Evolutionary conservation across 169 alveolate species (phyloP).

Genomic region (Babesia caballi): DNA sequence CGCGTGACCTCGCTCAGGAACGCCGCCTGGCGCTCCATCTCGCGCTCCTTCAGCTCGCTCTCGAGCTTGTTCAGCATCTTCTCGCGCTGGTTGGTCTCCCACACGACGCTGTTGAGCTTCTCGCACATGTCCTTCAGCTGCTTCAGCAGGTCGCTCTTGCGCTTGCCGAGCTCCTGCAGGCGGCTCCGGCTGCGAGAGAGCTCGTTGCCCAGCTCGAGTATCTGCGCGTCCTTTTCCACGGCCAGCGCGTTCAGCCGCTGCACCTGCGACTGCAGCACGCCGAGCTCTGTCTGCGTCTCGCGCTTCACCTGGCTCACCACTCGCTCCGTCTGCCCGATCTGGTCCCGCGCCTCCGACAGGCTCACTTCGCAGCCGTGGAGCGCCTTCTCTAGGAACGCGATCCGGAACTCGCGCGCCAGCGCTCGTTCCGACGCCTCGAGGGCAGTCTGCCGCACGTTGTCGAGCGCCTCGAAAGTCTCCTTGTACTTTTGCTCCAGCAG

Average conservation of each 20-base stretch:
- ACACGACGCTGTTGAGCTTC: slow-evolving; percentile 39
- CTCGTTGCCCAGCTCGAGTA: slow-evolving; percentile 20
- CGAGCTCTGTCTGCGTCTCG: slow-evolving; percentile 26
- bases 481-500: slow-evolving; percentile 47
- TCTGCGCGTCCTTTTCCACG: slow-evolving; percentile 43
- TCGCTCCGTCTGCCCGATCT: slow-evolving; percentile 5
- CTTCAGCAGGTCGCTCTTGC: slow-evolving; percentile 37
- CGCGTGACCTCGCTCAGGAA: slow-evolving; percentile 59
- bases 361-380: slow-evolving; percentile 58
- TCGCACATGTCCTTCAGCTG: slow-evolving; percentile 56
- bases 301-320: background rate
- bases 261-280: slow-evolving; percentile 46
- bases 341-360: slow-evolving; percentile 7
- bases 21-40: slow-evolving; percentile 51
- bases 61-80: slow-evolving; percentile 59
- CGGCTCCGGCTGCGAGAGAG: background rate
- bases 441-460: slow-evolving; percentile 40
- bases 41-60: slow-evolving; percentile 47
- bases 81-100: slow-evolving; percentile 56
- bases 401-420: slow-evolving; percentile 44
- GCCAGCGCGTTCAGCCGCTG: slow-evolving; percentile 18
- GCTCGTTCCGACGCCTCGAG: slow-evolving; percentile 48
- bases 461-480: slow-evolving; percentile 58
- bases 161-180: slow-evolving; percentile 19
- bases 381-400: slow-evolving; percentile 58